Conservation (phyloP, 2,329 filamentous ascomycete genomes). For the Pseudofabraea citricarpa region DNA sequence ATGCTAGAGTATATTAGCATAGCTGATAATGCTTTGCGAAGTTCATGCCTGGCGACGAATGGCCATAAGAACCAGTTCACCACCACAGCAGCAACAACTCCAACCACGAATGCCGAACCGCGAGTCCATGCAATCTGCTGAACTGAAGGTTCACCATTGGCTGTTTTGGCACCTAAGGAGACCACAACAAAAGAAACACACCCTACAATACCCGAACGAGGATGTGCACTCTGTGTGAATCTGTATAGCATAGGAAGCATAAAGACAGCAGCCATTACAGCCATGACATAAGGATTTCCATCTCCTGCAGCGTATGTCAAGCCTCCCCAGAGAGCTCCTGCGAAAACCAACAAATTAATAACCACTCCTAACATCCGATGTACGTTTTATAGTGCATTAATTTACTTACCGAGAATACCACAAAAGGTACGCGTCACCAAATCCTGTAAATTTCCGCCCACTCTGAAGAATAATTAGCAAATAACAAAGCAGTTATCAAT, state of each 20-base stretch:
- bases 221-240: conserved; percentile 49
- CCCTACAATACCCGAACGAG: conserved; percentile 53
- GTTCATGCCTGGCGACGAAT: conserved; percentile 54
- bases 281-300: conserved; percentile 51
- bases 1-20: conserved; percentile 56
- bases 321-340: conserved; percentile 50
- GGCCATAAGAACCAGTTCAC: conserved; percentile 59
- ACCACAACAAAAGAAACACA: conserved; percentile 53
- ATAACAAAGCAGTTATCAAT: too few species aligned
- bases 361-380: too few species aligned
- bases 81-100: conserved; percentile 46
- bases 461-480: conserved; percentile 27
- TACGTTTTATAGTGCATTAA: too few species aligned
- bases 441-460: conserved; percentile 54
- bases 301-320: conserved; percentile 44
- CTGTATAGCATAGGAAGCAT: conserved; percentile 58
- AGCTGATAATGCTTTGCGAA: conserved; percentile 47
- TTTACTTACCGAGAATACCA: too few species aligned
- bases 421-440: conserved; percentile 45
- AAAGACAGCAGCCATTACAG: conserved; percentile 48
- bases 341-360: too few species aligned
- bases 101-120: conserved; percentile 47
- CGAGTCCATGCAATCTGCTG: conserved; percentile 39
- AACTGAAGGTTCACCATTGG: conserved; percentile 27
- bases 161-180: conserved; percentile 35